Conservation (phyloP, 2,329 filamentous ascomycete genomes). For the Hymenoscyphus scutula region DNA sequence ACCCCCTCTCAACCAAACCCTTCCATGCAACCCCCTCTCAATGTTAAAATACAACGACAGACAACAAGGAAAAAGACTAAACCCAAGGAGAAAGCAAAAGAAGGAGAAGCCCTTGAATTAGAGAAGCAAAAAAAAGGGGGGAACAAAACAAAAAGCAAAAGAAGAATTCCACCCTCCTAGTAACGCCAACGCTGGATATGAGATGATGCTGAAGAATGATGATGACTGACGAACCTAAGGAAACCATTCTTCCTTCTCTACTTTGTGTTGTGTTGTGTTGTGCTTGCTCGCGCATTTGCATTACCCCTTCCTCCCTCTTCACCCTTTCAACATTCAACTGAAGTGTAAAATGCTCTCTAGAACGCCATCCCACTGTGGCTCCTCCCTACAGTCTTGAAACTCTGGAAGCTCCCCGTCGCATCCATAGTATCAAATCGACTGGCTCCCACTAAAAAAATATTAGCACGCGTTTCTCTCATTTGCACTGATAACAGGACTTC, state of each 20-base stretch:
- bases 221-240: neutral
- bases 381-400: constrained; percentile 36
- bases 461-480: too few species aligned
- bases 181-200: constrained; percentile 1
- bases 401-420: constrained; percentile 25
- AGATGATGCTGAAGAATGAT: neutral
- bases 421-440: constrained; percentile 37
- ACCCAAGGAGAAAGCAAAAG: neutral
- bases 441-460: too few species aligned
- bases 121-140: neutral
- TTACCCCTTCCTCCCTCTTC: neutral
- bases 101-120: neutral
- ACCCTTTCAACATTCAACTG: neutral
- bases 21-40: neutral
- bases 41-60: neutral
- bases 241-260: neutral
- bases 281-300: neutral
- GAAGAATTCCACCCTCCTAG: neutral
- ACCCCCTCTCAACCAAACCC: too few species aligned
- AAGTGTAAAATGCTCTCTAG: constrained; percentile 24
- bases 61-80: neutral
- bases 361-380: constrained; percentile 33
- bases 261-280: neutral
- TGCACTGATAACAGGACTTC: too few species aligned
- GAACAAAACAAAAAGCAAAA: neutral